Evolutionary conservation across 2,329 filamentous ascomycete genomes (phyloP), one percentile per base, ranked within the genome.

Genomic region (Pseudogymnoascus sp.): DNA sequence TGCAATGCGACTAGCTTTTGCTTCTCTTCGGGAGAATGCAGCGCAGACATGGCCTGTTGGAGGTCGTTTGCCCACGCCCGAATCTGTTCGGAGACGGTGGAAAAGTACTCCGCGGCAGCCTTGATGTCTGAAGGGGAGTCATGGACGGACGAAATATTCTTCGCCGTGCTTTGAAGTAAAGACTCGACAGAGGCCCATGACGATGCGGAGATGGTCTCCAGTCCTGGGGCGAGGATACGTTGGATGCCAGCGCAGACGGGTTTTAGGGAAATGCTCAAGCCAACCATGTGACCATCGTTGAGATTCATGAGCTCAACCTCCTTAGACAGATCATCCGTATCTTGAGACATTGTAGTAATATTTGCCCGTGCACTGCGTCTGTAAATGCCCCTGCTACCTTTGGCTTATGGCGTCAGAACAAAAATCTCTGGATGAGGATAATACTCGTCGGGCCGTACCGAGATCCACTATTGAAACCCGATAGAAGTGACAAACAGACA

Each of bases 271-370:
- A 55, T 55, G 48, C 48, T 55, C 29, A 55, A 55, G 27, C 48
- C 48, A 55, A 17, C 48, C n/a, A 55, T 33, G 48, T 55, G 27
- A 21, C 48, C n/a, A 17, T 55, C 48, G 9, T 55, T 55, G 29
- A 55, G 48, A 55, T 33, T 55, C 48, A 55, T 55, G n/a, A 55
- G 48, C 48, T 6, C 48, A 33, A 55, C n/a, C 48, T 55, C 48
- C 12, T n/a, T 55, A 17, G 48, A 55, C 6, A 55, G 48, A 55
- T 55, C 48, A 55, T 55, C 48, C 9, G 48, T 55, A 55, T 55
- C 48, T 55, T 55, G 48, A 55, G 48, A 33, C 48, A 55, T 55
- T 33, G 48, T 55, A 17, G 29, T 55, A 33, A 33, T 55, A 31
- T 17, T 55, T 55, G 48, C 48, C 48, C 29, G 48, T 55, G 48